These are phyloP conservation scores for Aspergillus niger DNA, from an alignment of 2,329 filamentous ascomycete species.

Conservation along the genomic window DNA sequence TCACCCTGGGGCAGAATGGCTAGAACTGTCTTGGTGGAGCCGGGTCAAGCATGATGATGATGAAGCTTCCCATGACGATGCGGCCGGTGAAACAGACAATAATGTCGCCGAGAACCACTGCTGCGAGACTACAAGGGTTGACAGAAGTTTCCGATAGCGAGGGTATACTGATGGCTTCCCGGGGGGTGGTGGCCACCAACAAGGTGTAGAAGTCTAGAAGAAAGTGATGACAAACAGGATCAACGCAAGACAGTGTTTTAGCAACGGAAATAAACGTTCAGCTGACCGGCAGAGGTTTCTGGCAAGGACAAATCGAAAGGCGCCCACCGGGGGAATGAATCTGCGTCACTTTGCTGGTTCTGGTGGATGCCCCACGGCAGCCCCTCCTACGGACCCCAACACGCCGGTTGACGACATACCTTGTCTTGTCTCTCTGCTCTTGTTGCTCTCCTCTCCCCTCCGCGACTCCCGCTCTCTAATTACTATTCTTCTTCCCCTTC, in stretches of 20 bases:
- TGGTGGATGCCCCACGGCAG: conserved; percentile 9
- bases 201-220: background rate
- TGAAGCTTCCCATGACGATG: no score
- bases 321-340: background rate
- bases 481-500: conserved; percentile 13
- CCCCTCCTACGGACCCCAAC: conserved; percentile 27
- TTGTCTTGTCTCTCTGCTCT: conserved; percentile 13
- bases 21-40: no score
- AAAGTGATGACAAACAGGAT: background rate
- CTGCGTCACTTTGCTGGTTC: conserved; percentile 1
- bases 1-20: no score
- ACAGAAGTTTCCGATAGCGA: no score
- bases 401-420: conserved; percentile 26
- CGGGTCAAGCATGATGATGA: no score
- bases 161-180: no score
- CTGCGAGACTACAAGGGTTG: no score
- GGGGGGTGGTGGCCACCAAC: no score
- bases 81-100: no score
- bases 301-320: background rate
- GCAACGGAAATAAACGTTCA: background rate
- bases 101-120: no score
- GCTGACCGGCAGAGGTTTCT: background rate
- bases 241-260: background rate
- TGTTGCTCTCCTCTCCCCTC: conserved; percentile 9
- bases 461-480: conserved; percentile 11